Percentiles rank a stretch among this genome's conserved stretches.
Conservation (phyloP, 306 rosid genomes). For the Notholithocarpus densiflorus region DNA sequence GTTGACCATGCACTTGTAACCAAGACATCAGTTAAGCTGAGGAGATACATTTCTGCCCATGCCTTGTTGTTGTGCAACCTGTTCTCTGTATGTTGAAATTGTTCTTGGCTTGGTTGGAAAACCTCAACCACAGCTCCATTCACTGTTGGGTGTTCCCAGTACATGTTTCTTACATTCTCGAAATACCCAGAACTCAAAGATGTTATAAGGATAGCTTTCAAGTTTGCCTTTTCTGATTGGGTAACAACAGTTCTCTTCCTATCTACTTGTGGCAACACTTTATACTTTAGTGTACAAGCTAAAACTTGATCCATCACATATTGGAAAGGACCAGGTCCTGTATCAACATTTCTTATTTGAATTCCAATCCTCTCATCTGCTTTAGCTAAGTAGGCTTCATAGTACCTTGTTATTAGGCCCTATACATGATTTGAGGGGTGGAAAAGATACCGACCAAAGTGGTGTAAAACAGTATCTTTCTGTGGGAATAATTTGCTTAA, state of each 20-base stretch:
- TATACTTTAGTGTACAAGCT: conserved; percentile 48
- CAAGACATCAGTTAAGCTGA: conserved; percentile 55
- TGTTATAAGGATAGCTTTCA: conserved; percentile 60
- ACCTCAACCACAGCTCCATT: conserved; percentile 57
- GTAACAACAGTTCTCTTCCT: conserved; percentile 9
- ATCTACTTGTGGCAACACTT: conserved; percentile 50
- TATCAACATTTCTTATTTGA: conserved; percentile 67
- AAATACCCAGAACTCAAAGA: conserved; percentile 64
- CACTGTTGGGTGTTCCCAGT: conserved; percentile 61
- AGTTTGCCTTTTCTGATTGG: conserved; percentile 28
- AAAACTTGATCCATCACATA: conserved; percentile 67
- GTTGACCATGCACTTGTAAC: conserved; percentile 79
- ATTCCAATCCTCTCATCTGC: conserved; percentile 64
- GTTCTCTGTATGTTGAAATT: conserved; percentile 62
- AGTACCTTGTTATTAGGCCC: conserved; percentile 64
- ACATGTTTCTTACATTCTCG: conserved; percentile 56
- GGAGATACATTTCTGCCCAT: conserved; percentile 66
- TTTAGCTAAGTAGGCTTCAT: conserved; percentile 56
- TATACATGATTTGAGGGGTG: conserved; percentile 65
- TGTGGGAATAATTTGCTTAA: conserved; percentile 55
- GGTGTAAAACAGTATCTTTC: conserved; percentile 61
- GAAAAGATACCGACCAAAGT: conserved; percentile 62
- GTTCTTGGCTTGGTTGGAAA: conserved; percentile 75
- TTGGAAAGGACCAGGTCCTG: conserved; percentile 58
- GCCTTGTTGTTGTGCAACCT: conserved; percentile 62